Conservation (phyloP, 345 rosid species). For the Melaleuca alternifolia region DNA sequence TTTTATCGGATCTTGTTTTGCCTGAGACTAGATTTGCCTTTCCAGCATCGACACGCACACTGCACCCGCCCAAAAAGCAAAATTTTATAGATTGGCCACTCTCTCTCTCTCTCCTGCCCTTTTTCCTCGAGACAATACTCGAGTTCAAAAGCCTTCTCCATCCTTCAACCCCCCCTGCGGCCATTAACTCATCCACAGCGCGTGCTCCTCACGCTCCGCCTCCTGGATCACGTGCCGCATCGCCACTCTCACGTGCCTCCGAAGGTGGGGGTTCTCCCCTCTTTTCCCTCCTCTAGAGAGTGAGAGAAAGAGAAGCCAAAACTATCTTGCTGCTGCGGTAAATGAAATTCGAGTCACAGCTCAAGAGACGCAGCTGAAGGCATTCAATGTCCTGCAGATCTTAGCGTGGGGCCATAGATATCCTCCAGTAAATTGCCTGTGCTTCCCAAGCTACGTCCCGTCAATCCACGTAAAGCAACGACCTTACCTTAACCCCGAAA, state of each 20-base stretch:
- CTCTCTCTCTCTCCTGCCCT: not conserved
- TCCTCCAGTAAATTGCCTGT: not conserved
- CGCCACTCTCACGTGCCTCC: not conserved
- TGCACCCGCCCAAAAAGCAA: not conserved
- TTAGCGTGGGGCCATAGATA: not conserved
- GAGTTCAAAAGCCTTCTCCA: not conserved
- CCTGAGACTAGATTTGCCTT: not conserved
- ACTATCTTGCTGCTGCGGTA: not conserved
- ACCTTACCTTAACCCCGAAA: not conserved
- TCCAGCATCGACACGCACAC: not conserved
- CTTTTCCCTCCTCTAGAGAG: too few relatives aligned
- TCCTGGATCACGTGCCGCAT: not conserved
- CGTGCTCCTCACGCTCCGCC: too few relatives aligned
- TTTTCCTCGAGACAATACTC: not conserved
- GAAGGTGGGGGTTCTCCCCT: not conserved
- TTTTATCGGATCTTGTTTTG: not conserved
- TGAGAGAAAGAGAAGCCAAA: not conserved
- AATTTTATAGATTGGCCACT: not conserved
- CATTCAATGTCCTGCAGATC: not conserved
- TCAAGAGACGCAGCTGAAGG: not conserved
- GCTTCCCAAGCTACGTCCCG: not conserved
- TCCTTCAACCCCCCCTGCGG: not conserved
- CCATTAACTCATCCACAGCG: not conserved
- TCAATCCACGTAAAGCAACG: not conserved
- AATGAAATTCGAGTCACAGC: not conserved